Percentiles rank a stretch among this genome's conserved stretches.
Evolutionary conservation across 2,329 filamentous ascomycete genomes (phyloP).

Genomic region (Pyrenophora seminiperda): DNA sequence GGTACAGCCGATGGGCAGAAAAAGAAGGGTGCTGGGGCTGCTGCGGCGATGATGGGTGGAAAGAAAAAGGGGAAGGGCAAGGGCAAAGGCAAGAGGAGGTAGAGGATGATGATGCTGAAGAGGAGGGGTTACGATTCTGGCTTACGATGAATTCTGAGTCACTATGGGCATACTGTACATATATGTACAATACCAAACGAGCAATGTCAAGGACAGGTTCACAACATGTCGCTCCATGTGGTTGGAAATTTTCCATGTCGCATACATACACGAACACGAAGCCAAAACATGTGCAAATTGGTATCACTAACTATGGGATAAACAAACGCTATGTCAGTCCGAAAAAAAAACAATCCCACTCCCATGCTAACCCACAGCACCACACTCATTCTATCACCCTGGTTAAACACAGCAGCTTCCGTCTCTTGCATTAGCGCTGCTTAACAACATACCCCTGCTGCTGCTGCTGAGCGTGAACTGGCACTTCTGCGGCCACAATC

Average conservation of each 20-base stretch:
- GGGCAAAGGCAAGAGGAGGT: slow-evolving; percentile 40
- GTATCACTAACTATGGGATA: background rate
- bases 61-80: slow-evolving; percentile 39
- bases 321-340: background rate
- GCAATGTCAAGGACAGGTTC: slow-evolving; percentile 1
- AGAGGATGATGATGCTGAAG: slow-evolving; percentile 14
- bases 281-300: background rate
- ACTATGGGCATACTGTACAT: slow-evolving; percentile 8
- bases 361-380: background rate
- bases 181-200: slow-evolving; percentile 11
- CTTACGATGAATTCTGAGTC: background rate
- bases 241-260: background rate
- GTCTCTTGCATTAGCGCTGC: no score
- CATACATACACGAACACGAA: background rate
- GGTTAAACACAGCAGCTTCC: no score
- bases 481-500: slow-evolving; percentile 3
- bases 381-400: background rate
- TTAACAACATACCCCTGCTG: slow-evolving; percentile 20
- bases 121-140: background rate
- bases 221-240: background rate
- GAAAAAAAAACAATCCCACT: background rate
- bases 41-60: slow-evolving; percentile 31
- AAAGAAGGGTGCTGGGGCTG: slow-evolving; percentile 33
- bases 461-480: no score
- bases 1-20: slow-evolving; percentile 36